Evolutionary conservation across 768 basidiomycete species (phyloP), one percentile per base, ranked within the genome.

Genomic region (Agaricus subrufescens): DNA sequence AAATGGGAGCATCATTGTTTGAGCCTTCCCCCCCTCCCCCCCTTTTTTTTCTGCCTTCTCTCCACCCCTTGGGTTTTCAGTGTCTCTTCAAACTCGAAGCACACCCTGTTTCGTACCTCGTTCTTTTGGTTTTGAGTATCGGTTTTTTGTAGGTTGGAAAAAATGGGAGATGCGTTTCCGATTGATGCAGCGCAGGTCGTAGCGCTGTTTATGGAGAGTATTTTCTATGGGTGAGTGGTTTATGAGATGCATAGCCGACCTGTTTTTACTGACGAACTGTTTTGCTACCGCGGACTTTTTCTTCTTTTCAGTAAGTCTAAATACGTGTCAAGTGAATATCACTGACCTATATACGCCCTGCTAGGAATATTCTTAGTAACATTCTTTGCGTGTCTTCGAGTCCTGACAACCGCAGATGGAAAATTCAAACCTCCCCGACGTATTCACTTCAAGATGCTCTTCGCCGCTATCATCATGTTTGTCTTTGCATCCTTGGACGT

Each of bases 401-500:
- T 69, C n/a, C 68, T 77, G 40, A 58, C 73, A 19, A 71, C 60
- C 64, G 50, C 56, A 19, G 67, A 71, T 4, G 66, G 66, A 6
- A 58, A 60, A 42, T 64, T 71, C 29, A 74, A 71, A 50, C 52
- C 65, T 26, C 49, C 55, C 29, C 52, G 52, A 26, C 43, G 46
- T 2, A 60, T 73, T 27, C 70, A 73, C 57, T 68, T 68, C 46
- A 71, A 63, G 54, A 74, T 78, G 73, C 42, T 77, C 31, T 38
- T 66, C 27, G 72, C 71, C 9, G 69, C 77, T 2, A 19, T 73
- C 27, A 56, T 69, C 6, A 73, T 78, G 72, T 72, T 74, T 54
- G 58, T 69, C 1, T 72, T 78, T 54, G 73, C 71, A 15, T 69
- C 75, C 5, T 57, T 77, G 56, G 73, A 78, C 54, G 70, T 77